Conservation (phyloP, 202 grass and related monocot species). For the Tripidium arundinaceum region DNA sequence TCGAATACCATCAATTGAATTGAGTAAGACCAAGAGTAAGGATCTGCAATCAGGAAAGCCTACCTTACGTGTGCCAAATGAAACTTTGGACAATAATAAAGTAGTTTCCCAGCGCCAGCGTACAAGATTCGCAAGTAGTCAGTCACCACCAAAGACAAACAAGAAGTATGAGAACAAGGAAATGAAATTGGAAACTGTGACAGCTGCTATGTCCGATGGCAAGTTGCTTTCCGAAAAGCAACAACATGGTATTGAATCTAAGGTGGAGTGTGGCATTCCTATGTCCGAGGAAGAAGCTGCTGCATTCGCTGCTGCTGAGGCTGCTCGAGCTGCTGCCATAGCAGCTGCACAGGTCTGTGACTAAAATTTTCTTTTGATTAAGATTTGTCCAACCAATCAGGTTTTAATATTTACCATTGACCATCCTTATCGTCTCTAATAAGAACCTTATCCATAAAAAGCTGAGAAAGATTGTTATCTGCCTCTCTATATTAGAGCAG, state of each 20-base stretch:
- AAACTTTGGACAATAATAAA: conserved; percentile 42
- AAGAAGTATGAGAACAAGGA: conserved; percentile 62
- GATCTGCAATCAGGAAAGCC: conserved; percentile 50
- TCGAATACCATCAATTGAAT: conserved; percentile 49
- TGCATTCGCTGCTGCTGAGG: conserved; percentile 82
- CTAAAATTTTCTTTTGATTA: conserved; percentile 29
- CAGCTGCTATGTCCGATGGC: conserved; percentile 46
- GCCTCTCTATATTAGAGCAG: neutral
- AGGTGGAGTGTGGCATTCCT: conserved; percentile 39
- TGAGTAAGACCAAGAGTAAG: conserved; percentile 51
- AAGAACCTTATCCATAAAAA: neutral
- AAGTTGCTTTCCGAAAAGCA: conserved; percentile 55
- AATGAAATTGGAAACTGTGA: conserved; percentile 50
- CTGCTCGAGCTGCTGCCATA: conserved; percentile 81
- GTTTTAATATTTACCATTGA: conserved; percentile 5
- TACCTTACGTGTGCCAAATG: conserved; percentile 28
- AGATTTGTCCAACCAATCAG: neutral
- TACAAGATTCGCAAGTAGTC: conserved; percentile 23
- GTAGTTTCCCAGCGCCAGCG: conserved; percentile 19
- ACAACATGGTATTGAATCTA: conserved; percentile 31
- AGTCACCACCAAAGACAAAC: conserved; percentile 43
- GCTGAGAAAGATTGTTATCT: neutral
- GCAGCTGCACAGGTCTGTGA: conserved; percentile 75
- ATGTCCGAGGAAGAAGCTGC: conserved; percentile 88
- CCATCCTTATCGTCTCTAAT: neutral